phyloP scores from a whole-genome alignment of 495 filamentous ascomycete genomes.

The Hypoxylon intermedium region DNA sequence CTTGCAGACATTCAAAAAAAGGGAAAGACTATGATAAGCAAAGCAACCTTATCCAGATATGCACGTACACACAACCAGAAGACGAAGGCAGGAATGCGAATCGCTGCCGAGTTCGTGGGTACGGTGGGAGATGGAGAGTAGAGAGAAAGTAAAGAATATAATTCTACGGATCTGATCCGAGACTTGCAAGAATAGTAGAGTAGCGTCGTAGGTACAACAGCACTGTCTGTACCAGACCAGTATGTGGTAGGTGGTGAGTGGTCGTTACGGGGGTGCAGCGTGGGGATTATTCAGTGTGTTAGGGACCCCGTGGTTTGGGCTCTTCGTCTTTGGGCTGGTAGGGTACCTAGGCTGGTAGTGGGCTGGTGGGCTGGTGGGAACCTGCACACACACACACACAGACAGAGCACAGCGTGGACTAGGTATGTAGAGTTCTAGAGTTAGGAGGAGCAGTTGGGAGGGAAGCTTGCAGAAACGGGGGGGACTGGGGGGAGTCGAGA shows the following conservation, averaged over 20 bases:
- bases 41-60: constrained; percentile 37
- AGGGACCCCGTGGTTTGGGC: constrained; percentile 21
- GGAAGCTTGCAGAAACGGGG: constrained; percentile 31
- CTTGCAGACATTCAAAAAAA: constrained; percentile 44
- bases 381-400: neutral
- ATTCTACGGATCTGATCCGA: constrained; percentile 37
- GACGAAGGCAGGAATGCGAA: neutral
- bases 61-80: constrained; percentile 17
- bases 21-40: too few relatives aligned
- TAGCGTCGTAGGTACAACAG: too few relatives aligned
- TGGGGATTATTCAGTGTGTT: neutral
- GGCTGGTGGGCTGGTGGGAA: too few relatives aligned
- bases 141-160: constrained; percentile 31
- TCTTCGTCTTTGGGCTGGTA: constrained; percentile 1
- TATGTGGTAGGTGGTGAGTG: constrained; percentile 16
- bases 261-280: constrained; percentile 1
- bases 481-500: constrained; percentile 28
- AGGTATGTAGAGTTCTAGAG: neutral
- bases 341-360: too few relatives aligned
- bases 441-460: constrained; percentile 17
- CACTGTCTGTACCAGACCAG: too few relatives aligned
- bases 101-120: constrained; percentile 13
- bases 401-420: neutral
- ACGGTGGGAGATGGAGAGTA: neutral
- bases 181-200: constrained; percentile 31